Percentiles rank a stretch among this genome's conserved stretches.
Evolutionary conservation across 371 early-diverging fungal genomes (phyloP).

Genomic region (Rhizomucor pusillus): DNA sequence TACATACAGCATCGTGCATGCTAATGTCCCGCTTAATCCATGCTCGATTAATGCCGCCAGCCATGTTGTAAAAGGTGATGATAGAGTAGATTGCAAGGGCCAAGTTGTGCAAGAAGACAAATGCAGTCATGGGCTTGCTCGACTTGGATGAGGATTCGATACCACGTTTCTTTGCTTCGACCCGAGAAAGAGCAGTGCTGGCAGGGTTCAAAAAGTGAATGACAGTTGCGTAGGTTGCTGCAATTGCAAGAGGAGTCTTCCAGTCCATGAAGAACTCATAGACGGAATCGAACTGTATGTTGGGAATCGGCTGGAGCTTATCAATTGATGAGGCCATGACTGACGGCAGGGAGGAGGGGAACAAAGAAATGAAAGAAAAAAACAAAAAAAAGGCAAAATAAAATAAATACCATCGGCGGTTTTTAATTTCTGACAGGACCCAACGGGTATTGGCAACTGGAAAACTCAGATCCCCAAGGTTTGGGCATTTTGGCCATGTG

Average conservation of each 20-base stretch:
- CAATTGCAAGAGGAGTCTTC: constrained; percentile 66
- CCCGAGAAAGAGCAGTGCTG: constrained; percentile 46
- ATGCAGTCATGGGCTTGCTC: constrained; percentile 60
- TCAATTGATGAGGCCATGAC: constrained; percentile 20
- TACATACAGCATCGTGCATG: constrained; percentile 52
- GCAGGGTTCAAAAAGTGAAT: constrained; percentile 60
- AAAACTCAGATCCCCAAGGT: constrained; percentile 26
- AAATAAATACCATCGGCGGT: constrained; percentile 7
- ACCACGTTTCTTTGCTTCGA: constrained; percentile 49
- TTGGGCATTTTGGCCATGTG: constrained; percentile 12
- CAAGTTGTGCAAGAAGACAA: constrained; percentile 69
- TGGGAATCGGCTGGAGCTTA: constrained; percentile 35
- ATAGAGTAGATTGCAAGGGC: constrained; percentile 67
- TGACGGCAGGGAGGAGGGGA: background rate
- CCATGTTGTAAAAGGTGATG: constrained; percentile 67
- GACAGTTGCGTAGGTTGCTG: constrained; percentile 42
- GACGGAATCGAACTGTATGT: constrained; percentile 61
- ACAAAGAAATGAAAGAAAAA: background rate
- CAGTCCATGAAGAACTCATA: constrained; percentile 74
- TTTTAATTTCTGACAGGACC: constrained; percentile 9
- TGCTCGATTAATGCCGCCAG: constrained; percentile 50
- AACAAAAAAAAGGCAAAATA: constrained; percentile 9
- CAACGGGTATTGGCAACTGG: background rate
- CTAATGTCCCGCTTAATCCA: constrained; percentile 31
- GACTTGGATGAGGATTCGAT: constrained; percentile 31